Evolutionary conservation across 805 yeast genomes (phyloP).

Genomic region (Ogataea nonfermentans): DNA sequence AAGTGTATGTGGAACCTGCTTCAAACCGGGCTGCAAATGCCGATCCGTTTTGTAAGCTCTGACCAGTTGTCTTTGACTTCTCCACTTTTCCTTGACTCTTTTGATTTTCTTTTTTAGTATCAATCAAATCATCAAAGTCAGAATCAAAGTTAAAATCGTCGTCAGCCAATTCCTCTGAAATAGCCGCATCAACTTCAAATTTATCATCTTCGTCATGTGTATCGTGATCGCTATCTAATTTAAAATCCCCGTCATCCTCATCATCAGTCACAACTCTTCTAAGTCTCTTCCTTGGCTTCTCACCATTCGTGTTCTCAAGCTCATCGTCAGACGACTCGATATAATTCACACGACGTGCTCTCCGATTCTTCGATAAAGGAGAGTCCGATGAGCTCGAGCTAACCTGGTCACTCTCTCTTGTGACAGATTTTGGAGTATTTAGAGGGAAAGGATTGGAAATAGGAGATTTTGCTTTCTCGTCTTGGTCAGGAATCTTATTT

Average conservation of each 20-base stretch:
- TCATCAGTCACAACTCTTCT: conserved; percentile 14
- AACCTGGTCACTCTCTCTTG: not conserved
- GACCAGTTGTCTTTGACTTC: too few species aligned
- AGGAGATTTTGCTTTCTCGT: too few species aligned
- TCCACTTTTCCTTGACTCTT: conserved; percentile 8
- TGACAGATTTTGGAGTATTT: conserved; percentile 16
- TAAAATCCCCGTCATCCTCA: conserved; percentile 17
- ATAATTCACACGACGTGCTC: conserved; percentile 17
- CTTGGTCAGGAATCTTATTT: not conserved
- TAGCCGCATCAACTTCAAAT: conserved; percentile 15
- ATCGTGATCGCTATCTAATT: too few species aligned
- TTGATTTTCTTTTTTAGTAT: conserved; percentile 14
- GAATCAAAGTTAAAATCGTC: conserved; percentile 27
- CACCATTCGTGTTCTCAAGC: conserved; percentile 7
- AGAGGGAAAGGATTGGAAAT: not conserved
- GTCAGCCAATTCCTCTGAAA: conserved; percentile 17
- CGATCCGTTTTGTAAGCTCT: conserved; percentile 3
- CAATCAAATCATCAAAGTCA: conserved; percentile 15
- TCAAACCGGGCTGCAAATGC: conserved; percentile 14
- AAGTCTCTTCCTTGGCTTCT: conserved; percentile 13
- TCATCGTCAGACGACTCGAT: conserved; percentile 18
- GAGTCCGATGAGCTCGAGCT: not conserved
- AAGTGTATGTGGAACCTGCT: conserved; percentile 14
- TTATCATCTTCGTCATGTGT: conserved; percentile 8
- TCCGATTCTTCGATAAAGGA: conserved; percentile 14